Evolutionary conservation across 805 yeast genomes (phyloP), one percentile per base, ranked within the genome.

Genomic region (Barnettozyma pratensis): DNA sequence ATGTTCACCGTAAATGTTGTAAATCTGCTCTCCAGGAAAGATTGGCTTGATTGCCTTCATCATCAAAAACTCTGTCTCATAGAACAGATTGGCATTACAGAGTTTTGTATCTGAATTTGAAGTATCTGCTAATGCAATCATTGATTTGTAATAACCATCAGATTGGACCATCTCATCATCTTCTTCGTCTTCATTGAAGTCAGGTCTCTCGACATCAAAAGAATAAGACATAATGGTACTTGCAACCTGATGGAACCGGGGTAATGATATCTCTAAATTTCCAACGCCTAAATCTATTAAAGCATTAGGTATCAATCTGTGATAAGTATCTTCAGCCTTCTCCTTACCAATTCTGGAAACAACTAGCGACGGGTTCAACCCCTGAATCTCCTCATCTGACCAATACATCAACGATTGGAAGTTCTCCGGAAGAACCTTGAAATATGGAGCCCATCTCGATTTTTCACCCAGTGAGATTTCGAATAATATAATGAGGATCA

Each of bases 91-190:
- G 7, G 97, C 96, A 63, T 92, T 92, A 58, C 81, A 81, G 14
- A 76, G 69, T 7, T 74, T 74, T 1, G 96, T 85, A 60, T 91
- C 94, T 1, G 97, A 88, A 61, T 94, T 92, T 51, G 94, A 69
- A 26, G 88, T 82, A 62, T 92, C 99, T 0, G 98, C 98, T 41
- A 90, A 69, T 0, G 98, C 96, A 4, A 91, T 89, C 96, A 94
- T 85, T 0, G 95, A 84, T 62, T 91, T 91, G 54, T 75, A 69
- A 50, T 71, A 78, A 4, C 73, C 67, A 48, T 65, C 70, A n/a
- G 45, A 50, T 14, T 61, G 62, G 5, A 69, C 70, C 5, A 61
- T 65, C 29, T 71, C 77, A 31, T 68, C 73, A 36, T 62, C 71
- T 26, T 65, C 69, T 25, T 65, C 64, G 3, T 64, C 67, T 11